Evolutionary conservation across 2,329 filamentous ascomycete species (phyloP).

Genomic region (Knufia fluminis): DNA sequence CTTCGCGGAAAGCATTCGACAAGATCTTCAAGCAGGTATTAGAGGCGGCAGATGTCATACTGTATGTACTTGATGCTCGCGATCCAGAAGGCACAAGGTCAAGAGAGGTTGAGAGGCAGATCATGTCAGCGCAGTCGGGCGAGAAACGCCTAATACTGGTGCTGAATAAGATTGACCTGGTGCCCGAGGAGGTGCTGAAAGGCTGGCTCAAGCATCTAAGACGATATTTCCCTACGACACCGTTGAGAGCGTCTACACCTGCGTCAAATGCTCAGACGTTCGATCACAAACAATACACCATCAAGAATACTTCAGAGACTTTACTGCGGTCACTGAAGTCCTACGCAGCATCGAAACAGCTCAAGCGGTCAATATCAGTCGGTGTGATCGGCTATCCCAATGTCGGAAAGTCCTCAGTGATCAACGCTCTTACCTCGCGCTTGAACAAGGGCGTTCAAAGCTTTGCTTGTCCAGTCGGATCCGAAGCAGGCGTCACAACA

Average conservation of each 20-base stretch:
- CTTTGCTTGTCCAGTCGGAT: constrained; percentile 73
- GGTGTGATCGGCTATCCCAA: constrained; percentile 94
- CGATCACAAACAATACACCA: constrained; percentile 81
- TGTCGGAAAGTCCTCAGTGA: constrained; percentile 91
- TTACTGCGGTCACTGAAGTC: constrained; percentile 86
- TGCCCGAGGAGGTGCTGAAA: constrained; percentile 72
- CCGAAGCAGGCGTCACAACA: constrained; percentile 87
- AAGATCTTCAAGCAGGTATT: constrained; percentile 93
- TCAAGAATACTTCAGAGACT: constrained; percentile 73
- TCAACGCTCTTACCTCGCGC: constrained; percentile 78
- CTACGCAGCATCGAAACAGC: constrained; percentile 69
- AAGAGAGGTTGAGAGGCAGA: constrained; percentile 77
- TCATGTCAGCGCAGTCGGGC: constrained; percentile 77
- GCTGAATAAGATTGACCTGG: constrained; percentile 90
- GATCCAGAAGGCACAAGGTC: constrained; percentile 87
- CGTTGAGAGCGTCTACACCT: constrained; percentile 72
- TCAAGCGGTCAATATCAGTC: constrained; percentile 83
- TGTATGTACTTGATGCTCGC: constrained; percentile 87
- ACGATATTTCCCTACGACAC: constrained; percentile 82
- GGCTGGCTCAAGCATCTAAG: constrained; percentile 77
- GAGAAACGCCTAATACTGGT: constrained; percentile 84
- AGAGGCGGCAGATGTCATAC: constrained; percentile 79
- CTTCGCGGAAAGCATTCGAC: constrained; percentile 79
- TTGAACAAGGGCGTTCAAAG: constrained; percentile 52
- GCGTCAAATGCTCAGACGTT: constrained; percentile 82